These are phyloP conservation scores for Hypoxylon crocopeplum DNA, from an alignment of 495 filamentous ascomycete species.

Conservation along the genomic window DNA sequence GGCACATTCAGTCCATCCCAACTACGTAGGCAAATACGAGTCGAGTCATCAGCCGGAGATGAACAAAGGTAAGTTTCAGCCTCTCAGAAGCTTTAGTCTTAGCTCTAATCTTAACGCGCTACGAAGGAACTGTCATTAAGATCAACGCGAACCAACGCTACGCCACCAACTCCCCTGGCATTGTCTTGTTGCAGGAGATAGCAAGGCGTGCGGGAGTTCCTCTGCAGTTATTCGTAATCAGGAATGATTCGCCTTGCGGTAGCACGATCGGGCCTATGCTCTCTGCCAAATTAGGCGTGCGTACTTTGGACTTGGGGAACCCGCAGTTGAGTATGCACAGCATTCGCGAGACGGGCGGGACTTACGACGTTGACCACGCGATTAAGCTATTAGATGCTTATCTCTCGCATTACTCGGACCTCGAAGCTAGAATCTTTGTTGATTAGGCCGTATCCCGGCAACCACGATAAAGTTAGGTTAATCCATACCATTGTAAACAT, in stretches of 20 bases:
- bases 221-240: constrained; percentile 92
- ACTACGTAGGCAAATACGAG: constrained; percentile 93
- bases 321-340: constrained; percentile 98
- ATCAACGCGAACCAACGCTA: constrained; percentile 97
- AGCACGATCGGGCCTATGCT: constrained; percentile 98
- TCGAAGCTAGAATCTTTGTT: constrained; percentile 82
- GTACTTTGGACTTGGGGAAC: constrained; percentile 93
- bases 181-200: constrained; percentile 87
- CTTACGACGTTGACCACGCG: constrained; percentile 85
- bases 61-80: constrained; percentile 68
- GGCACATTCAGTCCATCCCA: constrained; percentile 94
- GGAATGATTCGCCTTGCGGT: constrained; percentile 93
- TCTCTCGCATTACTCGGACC: constrained; percentile 78
- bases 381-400: constrained; percentile 88
- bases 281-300: constrained; percentile 78
- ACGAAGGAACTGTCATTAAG: constrained; percentile 85
- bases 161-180: constrained; percentile 93
- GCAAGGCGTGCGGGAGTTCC: constrained; percentile 75
- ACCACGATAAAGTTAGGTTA: no score
- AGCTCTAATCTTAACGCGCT: neutral
- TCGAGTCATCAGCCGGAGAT: constrained; percentile 87
- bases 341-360: constrained; percentile 89
- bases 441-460: constrained; percentile 54
- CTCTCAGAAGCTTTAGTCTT: neutral
- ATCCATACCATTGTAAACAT: no score